These are phyloP conservation scores for Rasamsonia emersonii DNA, from an alignment of 2,329 filamentous ascomycete species.

Conservation along the genomic window DNA sequence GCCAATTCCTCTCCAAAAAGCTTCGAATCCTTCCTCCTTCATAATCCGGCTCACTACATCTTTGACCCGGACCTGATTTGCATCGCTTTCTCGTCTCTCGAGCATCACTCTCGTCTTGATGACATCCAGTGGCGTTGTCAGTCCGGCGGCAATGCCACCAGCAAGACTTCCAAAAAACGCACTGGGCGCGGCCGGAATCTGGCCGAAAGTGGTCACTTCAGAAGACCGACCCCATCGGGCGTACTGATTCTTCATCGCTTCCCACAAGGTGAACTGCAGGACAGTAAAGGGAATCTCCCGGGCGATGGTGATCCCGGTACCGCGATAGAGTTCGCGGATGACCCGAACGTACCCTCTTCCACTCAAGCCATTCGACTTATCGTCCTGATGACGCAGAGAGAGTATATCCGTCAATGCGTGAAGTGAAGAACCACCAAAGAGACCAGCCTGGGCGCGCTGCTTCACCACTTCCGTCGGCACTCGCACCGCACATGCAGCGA, in stretches of 20 bases:
- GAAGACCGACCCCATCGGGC: slow-evolving; percentile 37
- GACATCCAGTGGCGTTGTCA: slow-evolving; percentile 91
- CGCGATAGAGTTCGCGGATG: slow-evolving; percentile 78
- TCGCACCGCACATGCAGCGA: slow-evolving; percentile 83
- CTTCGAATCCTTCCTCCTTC: slow-evolving; percentile 36
- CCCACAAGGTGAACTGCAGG: slow-evolving; percentile 96
- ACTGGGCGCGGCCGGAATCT: slow-evolving; percentile 65
- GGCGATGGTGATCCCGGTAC: slow-evolving; percentile 86
- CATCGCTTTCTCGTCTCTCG: slow-evolving; percentile 54
- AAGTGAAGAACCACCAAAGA: slow-evolving; percentile 63
- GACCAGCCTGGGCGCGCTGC: slow-evolving; percentile 84
- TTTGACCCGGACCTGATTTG: slow-evolving; percentile 27
- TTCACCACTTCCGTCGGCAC: slow-evolving; percentile 97
- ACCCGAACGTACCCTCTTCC: slow-evolving; percentile 46
- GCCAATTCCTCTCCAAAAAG: slow-evolving; percentile 49
- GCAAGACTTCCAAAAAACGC: slow-evolving; percentile 76
- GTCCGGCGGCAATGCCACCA: slow-evolving; percentile 73
- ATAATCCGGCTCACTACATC: slow-evolving; percentile 57
- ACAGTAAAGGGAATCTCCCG: slow-evolving; percentile 96
- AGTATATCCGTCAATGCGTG: slow-evolving; percentile 64
- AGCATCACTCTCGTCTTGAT: slow-evolving; percentile 97
- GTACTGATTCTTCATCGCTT: slow-evolving; percentile 64
- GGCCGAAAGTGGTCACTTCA: slow-evolving; percentile 27
- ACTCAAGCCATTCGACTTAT: slow-evolving; percentile 27
- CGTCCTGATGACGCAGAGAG: slow-evolving; percentile 32